A percentile compares a stretch with the other conserved stretches of the same genome.
These are phyloP conservation scores for Penicillium fimorum DNA, from an alignment of 495 filamentous ascomycete genomes.

Conservation along the genomic window DNA sequence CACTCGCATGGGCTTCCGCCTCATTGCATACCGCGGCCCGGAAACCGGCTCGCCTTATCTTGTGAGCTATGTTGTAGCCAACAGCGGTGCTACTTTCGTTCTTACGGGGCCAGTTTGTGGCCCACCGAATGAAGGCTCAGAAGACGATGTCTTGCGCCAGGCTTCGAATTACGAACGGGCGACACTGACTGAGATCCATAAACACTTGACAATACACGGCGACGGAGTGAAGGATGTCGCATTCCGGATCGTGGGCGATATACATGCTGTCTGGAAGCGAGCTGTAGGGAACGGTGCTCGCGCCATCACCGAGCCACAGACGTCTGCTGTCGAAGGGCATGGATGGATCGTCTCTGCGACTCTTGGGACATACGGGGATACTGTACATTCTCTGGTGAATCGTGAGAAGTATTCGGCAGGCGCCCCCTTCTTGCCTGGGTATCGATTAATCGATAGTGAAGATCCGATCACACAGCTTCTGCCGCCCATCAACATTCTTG, in stretches of 20 bases:
- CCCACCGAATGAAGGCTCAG: slow-evolving; percentile 26
- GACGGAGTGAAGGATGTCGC: slow-evolving; percentile 83
- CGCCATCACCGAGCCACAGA: slow-evolving; percentile 53
- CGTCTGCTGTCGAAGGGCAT: slow-evolving; percentile 37
- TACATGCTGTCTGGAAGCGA: slow-evolving; percentile 60
- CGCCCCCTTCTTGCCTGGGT: slow-evolving; percentile 69
- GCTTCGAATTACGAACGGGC: slow-evolving; percentile 38
- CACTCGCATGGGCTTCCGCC: slow-evolving; percentile 68
- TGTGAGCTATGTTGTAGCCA: slow-evolving; percentile 70
- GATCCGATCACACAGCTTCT: slow-evolving; percentile 45
- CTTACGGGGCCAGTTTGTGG: slow-evolving; percentile 69
- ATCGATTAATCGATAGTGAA: slow-evolving; percentile 39
- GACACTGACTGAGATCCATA: slow-evolving; percentile 62
- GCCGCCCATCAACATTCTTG: slow-evolving; percentile 57
- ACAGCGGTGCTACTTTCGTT: slow-evolving; percentile 67
- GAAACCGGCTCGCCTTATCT: slow-evolving; percentile 72
- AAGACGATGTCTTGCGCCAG: slow-evolving; percentile 13
- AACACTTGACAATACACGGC: slow-evolving; percentile 68
- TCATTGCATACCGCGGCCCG: slow-evolving; percentile 71
- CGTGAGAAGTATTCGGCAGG: slow-evolving; percentile 56
- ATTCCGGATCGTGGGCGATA: slow-evolving; percentile 70
- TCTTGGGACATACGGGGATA: slow-evolving; percentile 79
- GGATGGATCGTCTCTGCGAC: slow-evolving; percentile 60
- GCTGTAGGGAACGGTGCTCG: slow-evolving; percentile 64
- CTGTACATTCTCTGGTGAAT: slow-evolving; percentile 75